Evolutionary conservation across 2,329 filamentous ascomycete genomes (phyloP), one percentile per base, ranked within the genome.

Genomic region (Nannizziopsis barbatae): DNA sequence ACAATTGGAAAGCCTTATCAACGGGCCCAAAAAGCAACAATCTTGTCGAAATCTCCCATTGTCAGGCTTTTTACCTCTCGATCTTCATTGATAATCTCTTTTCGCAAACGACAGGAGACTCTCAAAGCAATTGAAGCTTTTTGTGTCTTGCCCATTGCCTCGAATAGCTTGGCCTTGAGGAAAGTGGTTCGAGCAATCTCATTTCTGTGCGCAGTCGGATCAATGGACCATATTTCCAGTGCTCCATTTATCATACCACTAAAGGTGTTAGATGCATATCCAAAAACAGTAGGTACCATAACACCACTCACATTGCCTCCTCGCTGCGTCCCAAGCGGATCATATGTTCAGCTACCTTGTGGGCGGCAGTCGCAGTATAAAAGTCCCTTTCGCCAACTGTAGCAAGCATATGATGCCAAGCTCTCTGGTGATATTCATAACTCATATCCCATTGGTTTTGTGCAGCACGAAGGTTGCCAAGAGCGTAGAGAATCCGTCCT

Each of bases 381-480:
- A 58, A 57, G 40, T 60, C 55, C 43, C 57, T 53, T 9, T 59
- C 52, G 2, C 56, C 58, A n/a, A 60, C 49, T 10, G 55, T 60
- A 6, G 33, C 50, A 20, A 45, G 51, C 51, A 56, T 57, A 15
- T 59, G 55, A 7, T 48, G 47, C 47, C 50, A 54, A 11, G 56
- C 52, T 49, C 53, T 50, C 12, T 55, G 46, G 30, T 59, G 54
- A 46, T 54, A 58, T 33, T 48, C 37, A 18, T 53, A 57, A 48
- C 56, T 58, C 37, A 58, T 56, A 15, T 50, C 47, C 17, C 44
- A 32, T 10, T 32, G 33, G 18, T 49, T 44, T 52, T 55, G 51
- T 8, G 32, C 40, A 42, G 33, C 27, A 22, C 36, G 44, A 10
- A 52, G 44, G 38, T 56, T 55, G 1, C 54, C 54, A 18, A 53